Base-by-base conservation (phyloP, 306 rosid genomes). In the Lablab purpureus region DNA sequence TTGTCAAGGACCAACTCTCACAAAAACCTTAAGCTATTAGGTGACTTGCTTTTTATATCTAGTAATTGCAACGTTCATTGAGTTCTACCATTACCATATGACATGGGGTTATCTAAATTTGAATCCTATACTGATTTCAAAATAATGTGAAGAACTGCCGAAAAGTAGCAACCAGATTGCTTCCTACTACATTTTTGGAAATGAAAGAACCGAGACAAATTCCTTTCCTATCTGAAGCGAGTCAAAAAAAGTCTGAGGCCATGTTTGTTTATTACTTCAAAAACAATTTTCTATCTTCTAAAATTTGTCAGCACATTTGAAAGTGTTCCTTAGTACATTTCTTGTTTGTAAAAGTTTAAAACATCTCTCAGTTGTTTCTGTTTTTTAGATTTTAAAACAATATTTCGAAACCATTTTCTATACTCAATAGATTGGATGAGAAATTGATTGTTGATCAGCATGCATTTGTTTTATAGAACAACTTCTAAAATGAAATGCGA, bases 111-210 rank as follows among this genome's bases (percentile, higher is more conserved):
- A 46, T 5, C n/a, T 12, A 17, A 46, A 4, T 13, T 13, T 46
- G 51, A 46, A 46, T 46, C 51, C 6, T 6, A 46, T 12, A 46
- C 51, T 46, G n/a, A 46, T 46, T 46, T 46, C n/a, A 13, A 13
- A 46, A 13, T 0, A 13, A 12, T 46, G 51, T 46, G 51, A 46
- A 46, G 21, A 50, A 17, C 21, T 50, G 6, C 6, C 8, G 52
- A 10, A 10, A 41, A 54, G 28, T 19, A 19, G 60, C 18, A 9
- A 41, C 9, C 43, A 62, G 13, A 28, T 46, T 27, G 69, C 70
- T 60, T 74, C 45, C 58, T 75, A 75, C 18, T 23, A 15, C 4
- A 36, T 43, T 28, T 19, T 43, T 43, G 56, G 56, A 50, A 50
- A 15, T 73, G 18, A 10, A 73, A 56, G 67, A 73, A 73, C 14